Evolutionary conservation across 169 alveolate genomes (phyloP).

Genomic region (Plasmodium vivax): DNA sequence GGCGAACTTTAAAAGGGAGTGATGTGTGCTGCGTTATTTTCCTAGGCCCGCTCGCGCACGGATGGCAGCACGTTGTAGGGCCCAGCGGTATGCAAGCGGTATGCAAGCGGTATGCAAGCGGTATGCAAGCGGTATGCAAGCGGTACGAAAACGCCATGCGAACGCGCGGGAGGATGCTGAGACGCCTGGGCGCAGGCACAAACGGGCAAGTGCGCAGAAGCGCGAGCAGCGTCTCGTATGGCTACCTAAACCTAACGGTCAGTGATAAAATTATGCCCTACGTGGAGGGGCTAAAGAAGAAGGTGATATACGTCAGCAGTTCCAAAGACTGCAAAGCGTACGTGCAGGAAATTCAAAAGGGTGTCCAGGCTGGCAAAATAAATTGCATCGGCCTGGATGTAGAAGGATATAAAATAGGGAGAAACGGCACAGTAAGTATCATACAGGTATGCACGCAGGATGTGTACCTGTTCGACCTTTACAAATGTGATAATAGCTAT

Average conservation of each 20-base stretch:
- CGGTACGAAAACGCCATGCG: neutral
- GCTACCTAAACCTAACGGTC: constrained; percentile 20
- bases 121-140: no score
- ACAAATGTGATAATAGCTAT: constrained; percentile 48
- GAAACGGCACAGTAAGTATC: constrained; percentile 42
- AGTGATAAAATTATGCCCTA: constrained; percentile 7
- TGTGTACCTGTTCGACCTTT: constrained; percentile 41
- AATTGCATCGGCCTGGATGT: constrained; percentile 34
- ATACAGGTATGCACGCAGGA: constrained; percentile 40
- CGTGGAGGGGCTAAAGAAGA: constrained; percentile 28
- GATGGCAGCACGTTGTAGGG: neutral
- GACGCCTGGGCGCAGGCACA: neutral
- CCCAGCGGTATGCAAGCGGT: neutral
- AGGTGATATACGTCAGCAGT: constrained; percentile 27
- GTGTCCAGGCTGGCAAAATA: neutral
- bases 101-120: neutral
- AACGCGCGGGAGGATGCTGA: neutral
- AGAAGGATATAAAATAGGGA: constrained; percentile 61
- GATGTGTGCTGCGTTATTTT: neutral
- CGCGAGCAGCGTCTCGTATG: constrained; percentile 20
- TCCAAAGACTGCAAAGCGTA: constrained; percentile 28
- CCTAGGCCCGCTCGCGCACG: neutral
- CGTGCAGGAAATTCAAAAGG: constrained; percentile 13
- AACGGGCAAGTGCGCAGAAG: neutral
- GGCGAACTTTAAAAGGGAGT: neutral